These are phyloP conservation scores for Ramaria sp. DNA, from an alignment of 768 basidiomycete species.

Conservation along the genomic window DNA sequence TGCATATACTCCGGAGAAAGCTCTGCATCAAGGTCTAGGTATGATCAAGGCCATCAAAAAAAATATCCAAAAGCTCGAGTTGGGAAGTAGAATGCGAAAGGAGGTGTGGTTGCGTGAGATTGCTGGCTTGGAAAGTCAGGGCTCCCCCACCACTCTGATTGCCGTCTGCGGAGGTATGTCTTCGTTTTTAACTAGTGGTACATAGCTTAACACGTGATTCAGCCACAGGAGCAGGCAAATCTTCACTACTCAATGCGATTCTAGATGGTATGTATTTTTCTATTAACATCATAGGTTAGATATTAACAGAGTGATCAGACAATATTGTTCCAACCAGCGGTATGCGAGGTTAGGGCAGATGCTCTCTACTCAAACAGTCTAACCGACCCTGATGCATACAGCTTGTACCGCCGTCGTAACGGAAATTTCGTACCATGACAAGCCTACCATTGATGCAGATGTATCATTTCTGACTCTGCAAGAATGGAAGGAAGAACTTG, in stretches of 20 bases:
- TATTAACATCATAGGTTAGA: background rate
- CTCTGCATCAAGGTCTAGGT: conserved; percentile 36
- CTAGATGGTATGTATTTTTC: conserved; percentile 34
- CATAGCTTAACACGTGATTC: background rate
- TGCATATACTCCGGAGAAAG: conserved; percentile 34
- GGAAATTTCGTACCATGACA: conserved; percentile 44
- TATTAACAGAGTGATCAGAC: conserved; percentile 22
- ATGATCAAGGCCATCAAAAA: conserved; percentile 42
- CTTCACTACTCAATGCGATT: conserved; percentile 49
- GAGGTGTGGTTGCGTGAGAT: conserved; percentile 51
- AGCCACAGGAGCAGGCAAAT: conserved; percentile 56
- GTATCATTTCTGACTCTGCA: conserved; percentile 43
- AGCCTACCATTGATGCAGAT: conserved; percentile 45
- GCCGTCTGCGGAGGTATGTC: conserved; percentile 51
- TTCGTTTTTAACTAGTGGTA: background rate
- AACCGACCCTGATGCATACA: conserved; percentile 14
- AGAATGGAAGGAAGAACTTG: conserved; percentile 50
- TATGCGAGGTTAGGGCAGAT: conserved; percentile 37
- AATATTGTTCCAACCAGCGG: conserved; percentile 57
- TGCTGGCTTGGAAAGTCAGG: conserved; percentile 37
- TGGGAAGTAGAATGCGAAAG: conserved; percentile 44
- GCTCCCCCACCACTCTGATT: conserved; percentile 45
- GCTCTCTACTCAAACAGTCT: background rate
- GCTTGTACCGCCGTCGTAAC: conserved; percentile 61
- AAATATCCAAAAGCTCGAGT: conserved; percentile 30